Base-by-base conservation (phyloP, 192 early-diverging fungal species). In the Podila minutissima region DNA sequence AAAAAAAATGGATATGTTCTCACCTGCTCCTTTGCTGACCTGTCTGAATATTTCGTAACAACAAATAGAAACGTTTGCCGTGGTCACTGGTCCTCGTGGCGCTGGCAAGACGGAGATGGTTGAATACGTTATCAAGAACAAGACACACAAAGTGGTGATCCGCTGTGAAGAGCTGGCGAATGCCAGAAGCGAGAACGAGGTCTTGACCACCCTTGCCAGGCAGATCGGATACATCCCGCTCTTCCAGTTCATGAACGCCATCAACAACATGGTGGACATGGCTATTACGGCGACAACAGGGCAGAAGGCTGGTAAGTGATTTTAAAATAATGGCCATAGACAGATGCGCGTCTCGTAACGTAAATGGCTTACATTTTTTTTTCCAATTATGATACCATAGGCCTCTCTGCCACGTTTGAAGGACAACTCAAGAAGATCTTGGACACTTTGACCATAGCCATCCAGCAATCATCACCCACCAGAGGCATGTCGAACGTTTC, bases 141-240 rank as follows among this genome's bases (percentile, higher is more conserved):
- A 91, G 64, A 89, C 74, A 75, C 91, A 91, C 86, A 93, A 94
- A 69, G 60, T 99, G 8, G 75, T 91, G 20, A 94, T 99, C 61
- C 86, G 95, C 57, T 93, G 93, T 63, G 90, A 94, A 66, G 90
- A 91, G 33, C 83, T 99, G 60, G 91, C 89, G 0, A 90, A 90
- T 63, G 87, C 93, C 38, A 88, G 89, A 41, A 92, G 88, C 66
- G 91, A 93, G 58, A 85, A 92, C 57, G 90, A 95, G 55, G 74
- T 96, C 81, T 87, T 97, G 64, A 88, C 89, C 22, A 79, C 79
- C 13, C 82, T 99, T 69, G 95, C 97, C 1, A 86, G 86, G 31
- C 95, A 98, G 84, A 88, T 98, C 22, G 94, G 94, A 7, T 98
- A 95, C 86, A 94, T 95, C 82, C 98, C 98, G 5, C 84, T 95